Evolutionary conservation across 2,329 filamentous ascomycete species (phyloP).

Genomic region (Neopestalotiopsis clavispora): DNA sequence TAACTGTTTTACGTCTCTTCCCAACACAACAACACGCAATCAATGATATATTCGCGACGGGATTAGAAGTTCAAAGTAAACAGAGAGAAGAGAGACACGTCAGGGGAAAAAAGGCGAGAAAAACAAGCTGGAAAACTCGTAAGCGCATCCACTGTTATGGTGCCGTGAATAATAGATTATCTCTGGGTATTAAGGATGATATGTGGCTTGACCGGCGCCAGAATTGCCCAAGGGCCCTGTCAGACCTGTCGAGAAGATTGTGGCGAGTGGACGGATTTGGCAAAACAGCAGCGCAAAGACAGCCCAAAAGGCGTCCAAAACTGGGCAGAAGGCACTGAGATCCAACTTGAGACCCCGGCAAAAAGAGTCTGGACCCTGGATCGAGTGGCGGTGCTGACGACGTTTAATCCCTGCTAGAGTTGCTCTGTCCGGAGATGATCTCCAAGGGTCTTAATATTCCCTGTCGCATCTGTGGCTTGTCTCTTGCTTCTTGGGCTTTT

Average conservation of each 20-base stretch:
- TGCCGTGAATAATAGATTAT: conserved; percentile 18
- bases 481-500: not conserved
- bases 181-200: conserved; percentile 7
- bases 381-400: conserved; percentile 37
- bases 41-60: conserved; percentile 18
- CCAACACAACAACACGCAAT: conserved; percentile 8
- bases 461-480: conserved; percentile 2
- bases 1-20: conserved; percentile 10
- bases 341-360: conserved; percentile 20
- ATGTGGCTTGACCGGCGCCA: conserved; percentile 9
- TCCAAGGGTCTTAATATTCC: conserved; percentile 14
- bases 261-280: conserved; percentile 29
- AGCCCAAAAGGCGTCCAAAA: conserved; percentile 23
- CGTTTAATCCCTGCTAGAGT: conserved; percentile 17
- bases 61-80: not conserved
- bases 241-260: conserved; percentile 2
- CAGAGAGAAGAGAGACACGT: not conserved
- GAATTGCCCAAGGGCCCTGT: conserved; percentile 21
- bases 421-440: conserved; percentile 28
- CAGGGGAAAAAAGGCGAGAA: not conserved
- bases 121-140: conserved; percentile 2
- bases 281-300: conserved; percentile 17
- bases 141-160: conserved; percentile 13
- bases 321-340: conserved; percentile 26
- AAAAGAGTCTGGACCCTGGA: conserved; percentile 21